These are phyloP conservation scores for Turnera subulata DNA, from an alignment of 345 rosid species.

Conservation along the genomic window DNA sequence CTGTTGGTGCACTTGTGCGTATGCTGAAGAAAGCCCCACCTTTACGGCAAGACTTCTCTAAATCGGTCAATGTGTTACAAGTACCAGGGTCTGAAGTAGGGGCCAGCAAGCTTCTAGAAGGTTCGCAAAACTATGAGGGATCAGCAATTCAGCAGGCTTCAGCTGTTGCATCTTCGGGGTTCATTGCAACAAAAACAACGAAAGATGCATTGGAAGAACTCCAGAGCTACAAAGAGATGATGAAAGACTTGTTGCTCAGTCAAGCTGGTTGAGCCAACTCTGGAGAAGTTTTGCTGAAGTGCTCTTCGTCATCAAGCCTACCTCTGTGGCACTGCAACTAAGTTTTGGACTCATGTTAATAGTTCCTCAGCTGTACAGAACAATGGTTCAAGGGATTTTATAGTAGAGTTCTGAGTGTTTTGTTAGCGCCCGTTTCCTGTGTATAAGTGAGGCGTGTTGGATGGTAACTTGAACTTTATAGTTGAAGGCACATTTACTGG, in stretches of 20 bases:
- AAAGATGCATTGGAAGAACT: constrained; percentile 92
- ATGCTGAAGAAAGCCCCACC: constrained; percentile 92
- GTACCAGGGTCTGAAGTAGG: constrained; percentile 28
- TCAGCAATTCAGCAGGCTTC: constrained; percentile 28
- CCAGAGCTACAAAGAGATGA: constrained; percentile 55
- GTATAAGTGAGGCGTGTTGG: constrained; percentile 14
- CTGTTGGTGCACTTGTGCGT: constrained; percentile 76
- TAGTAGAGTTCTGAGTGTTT: constrained; percentile 10
- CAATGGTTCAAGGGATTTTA: constrained; percentile 15
- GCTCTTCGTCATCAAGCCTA: constrained; percentile 19
- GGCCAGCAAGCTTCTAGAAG: constrained; percentile 24
- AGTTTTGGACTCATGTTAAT: constrained; percentile 7
- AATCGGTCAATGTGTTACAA: constrained; percentile 21
- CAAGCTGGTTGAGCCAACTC: constrained; percentile 37
- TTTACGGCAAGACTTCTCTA: constrained; percentile 54
- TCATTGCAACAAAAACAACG: constrained; percentile 55
- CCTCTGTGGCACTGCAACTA: constrained; percentile 15
- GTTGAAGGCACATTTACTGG: no score
- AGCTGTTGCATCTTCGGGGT: constrained; percentile 45
- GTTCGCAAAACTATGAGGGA: constrained; percentile 16
- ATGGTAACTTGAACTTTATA: no score
- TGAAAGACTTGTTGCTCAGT: constrained; percentile 49
- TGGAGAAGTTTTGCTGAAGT: constrained; percentile 12
- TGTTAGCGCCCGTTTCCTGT: constrained; percentile 2
- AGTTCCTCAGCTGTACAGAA: constrained; percentile 28